Conservation (phyloP, 2,329 filamentous ascomycete species). For the Talaromyces rugulosus region DNA sequence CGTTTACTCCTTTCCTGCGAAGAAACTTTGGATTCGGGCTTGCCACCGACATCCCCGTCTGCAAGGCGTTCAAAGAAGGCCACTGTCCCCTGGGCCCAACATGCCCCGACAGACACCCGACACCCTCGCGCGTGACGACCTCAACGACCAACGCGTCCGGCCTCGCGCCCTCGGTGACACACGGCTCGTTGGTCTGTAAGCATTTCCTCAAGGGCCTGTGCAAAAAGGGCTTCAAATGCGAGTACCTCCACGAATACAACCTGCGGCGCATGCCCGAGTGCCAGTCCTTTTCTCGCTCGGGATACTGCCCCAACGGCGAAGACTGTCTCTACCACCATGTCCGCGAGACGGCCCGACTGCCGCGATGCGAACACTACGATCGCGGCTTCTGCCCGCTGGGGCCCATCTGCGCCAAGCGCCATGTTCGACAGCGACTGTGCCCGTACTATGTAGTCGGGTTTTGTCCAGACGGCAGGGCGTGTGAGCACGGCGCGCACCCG, state of each 20-base stretch:
- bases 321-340: constrained; percentile 93
- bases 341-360: constrained; percentile 73
- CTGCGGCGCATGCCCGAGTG: constrained; percentile 97
- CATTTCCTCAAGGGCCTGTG: constrained; percentile 96
- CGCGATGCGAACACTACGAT: constrained; percentile 86
- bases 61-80: constrained; percentile 79
- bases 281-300: constrained; percentile 90
- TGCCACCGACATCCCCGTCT: constrained; percentile 71
- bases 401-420: constrained; percentile 79
- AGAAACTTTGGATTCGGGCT: constrained; percentile 81
- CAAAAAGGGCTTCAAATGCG: constrained; percentile 95
- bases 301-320: constrained; percentile 93
- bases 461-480: constrained; percentile 76
- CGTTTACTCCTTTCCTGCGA: constrained; percentile 80
- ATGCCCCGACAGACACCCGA: constrained; percentile 78
- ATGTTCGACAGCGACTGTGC: constrained; percentile 78
- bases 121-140: constrained; percentile 41
- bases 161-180: constrained; percentile 36
- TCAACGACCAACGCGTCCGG: constrained; percentile 41
- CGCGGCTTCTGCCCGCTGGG: constrained; percentile 91
- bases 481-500: constrained; percentile 77
- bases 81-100: constrained; percentile 80
- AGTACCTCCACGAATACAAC: constrained; percentile 98
- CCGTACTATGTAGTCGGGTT: constrained; percentile 88
- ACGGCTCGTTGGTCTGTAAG: constrained; percentile 79